Conservation (phyloP, 2,329 filamentous ascomycete genomes). For the Stachybotrys chlorohalonatus region DNA sequence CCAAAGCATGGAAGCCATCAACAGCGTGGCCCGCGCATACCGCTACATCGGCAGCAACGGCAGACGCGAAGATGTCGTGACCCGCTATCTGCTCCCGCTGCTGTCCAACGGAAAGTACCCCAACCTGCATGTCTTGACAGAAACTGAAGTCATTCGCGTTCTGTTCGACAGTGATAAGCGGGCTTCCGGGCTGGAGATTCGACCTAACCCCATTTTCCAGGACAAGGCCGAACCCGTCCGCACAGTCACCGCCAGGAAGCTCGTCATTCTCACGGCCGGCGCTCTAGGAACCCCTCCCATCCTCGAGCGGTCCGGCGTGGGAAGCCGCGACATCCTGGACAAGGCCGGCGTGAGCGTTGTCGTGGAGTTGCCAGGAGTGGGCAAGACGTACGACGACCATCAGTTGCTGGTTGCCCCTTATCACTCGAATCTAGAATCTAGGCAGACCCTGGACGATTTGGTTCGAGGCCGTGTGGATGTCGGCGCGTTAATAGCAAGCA, state of each 20-base stretch:
- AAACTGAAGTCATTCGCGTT: slow-evolving; percentile 26
- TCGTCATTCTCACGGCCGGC: slow-evolving; percentile 40
- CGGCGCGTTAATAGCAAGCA: slow-evolving; percentile 30
- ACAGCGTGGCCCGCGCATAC: slow-evolving; percentile 25
- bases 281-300: slow-evolving; percentile 40
- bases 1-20: slow-evolving; percentile 32
- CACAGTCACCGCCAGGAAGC: slow-evolving; percentile 40
- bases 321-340: slow-evolving; percentile 32
- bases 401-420: slow-evolving; percentile 42
- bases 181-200: slow-evolving; percentile 48
- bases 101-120: neutral
- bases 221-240: slow-evolving; percentile 14
- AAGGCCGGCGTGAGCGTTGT: slow-evolving; percentile 36
- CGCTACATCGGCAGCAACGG: slow-evolving; percentile 28
- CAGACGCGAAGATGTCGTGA: neutral
- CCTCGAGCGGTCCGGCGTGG: slow-evolving; percentile 51
- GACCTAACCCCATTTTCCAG: slow-evolving; percentile 34
- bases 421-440: slow-evolving; percentile 7
- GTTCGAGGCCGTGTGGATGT: slow-evolving; percentile 36
- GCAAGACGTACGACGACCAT: slow-evolving; percentile 30
- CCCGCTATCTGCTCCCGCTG: neutral
- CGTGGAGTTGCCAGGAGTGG: slow-evolving; percentile 39
- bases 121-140: neutral
- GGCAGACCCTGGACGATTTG: slow-evolving; percentile 31
- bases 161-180: slow-evolving; percentile 44